These are phyloP conservation scores for Tarenaya hassleriana DNA, from an alignment of 345 rosid genomes.

Conservation along the genomic window DNA sequence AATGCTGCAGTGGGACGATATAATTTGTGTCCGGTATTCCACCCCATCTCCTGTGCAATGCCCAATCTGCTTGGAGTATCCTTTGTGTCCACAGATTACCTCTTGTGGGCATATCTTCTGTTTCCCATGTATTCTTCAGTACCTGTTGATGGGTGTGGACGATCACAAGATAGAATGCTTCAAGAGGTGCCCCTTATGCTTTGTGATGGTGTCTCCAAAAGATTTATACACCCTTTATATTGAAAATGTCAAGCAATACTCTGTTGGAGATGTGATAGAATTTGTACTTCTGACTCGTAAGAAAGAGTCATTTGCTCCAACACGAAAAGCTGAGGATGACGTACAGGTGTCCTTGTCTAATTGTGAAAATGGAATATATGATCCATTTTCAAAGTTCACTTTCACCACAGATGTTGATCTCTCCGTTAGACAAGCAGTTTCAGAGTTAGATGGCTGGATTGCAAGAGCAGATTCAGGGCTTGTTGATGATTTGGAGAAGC, in stretches of 20 bases:
- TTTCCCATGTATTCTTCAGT: slow-evolving; percentile 81
- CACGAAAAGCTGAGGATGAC: slow-evolving; percentile 35
- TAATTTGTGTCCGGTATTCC: slow-evolving; percentile 76
- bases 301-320: slow-evolving; percentile 60
- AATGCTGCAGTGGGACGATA: slow-evolving; percentile 84
- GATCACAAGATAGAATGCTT: slow-evolving; percentile 52
- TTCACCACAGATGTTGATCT: slow-evolving; percentile 79
- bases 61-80: slow-evolving; percentile 87
- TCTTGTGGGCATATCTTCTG: slow-evolving; percentile 97
- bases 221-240: slow-evolving; percentile 69
- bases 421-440: slow-evolving; percentile 75
- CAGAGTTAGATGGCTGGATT: slow-evolving; percentile 86
- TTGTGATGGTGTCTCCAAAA: slow-evolving; percentile 73
- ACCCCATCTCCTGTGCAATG: slow-evolving; percentile 82
- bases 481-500: slow-evolving; percentile 84
- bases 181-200: slow-evolving; percentile 90
- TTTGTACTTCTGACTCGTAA: slow-evolving; percentile 75
- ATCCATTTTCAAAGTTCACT: slow-evolving; percentile 70
- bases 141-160: slow-evolving; percentile 67
- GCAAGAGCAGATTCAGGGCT: slow-evolving; percentile 81
- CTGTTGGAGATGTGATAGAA: slow-evolving; percentile 58
- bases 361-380: slow-evolving; percentile 28
- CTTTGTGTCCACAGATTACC: slow-evolving; percentile 92
- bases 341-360: slow-evolving; percentile 12
- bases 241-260: slow-evolving; percentile 63